Percentiles rank a stretch among this genome's conserved stretches.
Conservation (phyloP, 73 alveolate species). For the Paramecium caudatum region DNA sequence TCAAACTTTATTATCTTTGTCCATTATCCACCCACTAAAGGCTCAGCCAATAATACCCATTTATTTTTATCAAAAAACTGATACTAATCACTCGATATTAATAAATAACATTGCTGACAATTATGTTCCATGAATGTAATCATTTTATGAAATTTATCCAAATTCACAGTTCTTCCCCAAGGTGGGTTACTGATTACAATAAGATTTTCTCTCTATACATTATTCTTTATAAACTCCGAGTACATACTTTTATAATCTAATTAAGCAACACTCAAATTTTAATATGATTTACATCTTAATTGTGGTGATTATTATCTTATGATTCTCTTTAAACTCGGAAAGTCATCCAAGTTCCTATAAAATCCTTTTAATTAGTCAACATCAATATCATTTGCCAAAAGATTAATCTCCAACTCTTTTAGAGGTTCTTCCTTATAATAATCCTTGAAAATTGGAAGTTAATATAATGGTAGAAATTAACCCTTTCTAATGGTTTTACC, state of each 20-base stretch:
- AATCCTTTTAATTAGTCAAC: background rate
- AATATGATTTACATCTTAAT: constrained; percentile 11
- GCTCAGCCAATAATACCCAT: constrained; percentile 60
- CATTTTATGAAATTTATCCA: constrained; percentile 46
- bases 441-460: constrained; percentile 19
- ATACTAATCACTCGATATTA: constrained; percentile 9
- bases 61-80: background rate
- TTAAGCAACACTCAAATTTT: constrained; percentile 13
- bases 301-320: constrained; percentile 51
- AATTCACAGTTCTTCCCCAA: constrained; percentile 23
- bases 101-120: background rate
- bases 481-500: background rate
- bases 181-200: constrained; percentile 52
- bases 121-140: background rate
- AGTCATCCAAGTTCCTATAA: background rate
- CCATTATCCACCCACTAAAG: constrained; percentile 59
- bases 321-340: background rate
- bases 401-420: background rate
- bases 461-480: background rate
- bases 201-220: background rate
- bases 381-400: constrained; percentile 53
- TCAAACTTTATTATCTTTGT: constrained; percentile 5
- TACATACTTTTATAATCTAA: background rate
- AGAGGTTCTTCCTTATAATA: background rate
- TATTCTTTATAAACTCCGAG: background rate